phyloP scores from a whole-genome alignment of 805 yeast genomes.

The Zygoascus flipseniorum region DNA sequence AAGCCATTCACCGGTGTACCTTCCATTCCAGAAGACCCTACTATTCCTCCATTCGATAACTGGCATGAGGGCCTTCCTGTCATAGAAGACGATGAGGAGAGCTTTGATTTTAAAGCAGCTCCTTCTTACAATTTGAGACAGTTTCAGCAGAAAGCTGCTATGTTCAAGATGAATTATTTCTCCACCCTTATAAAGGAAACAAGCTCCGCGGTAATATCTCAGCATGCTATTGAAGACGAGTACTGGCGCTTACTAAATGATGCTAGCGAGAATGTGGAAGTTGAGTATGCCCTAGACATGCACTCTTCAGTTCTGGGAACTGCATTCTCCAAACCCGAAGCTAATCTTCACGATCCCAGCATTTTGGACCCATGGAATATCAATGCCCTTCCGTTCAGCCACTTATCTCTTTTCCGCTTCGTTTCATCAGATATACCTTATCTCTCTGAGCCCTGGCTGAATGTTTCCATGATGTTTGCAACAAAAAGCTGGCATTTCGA shows the following conservation, averaged over 20 bases:
- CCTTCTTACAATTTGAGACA: constrained; percentile 49
- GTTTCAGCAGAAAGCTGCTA: constrained; percentile 47
- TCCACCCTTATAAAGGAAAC: not conserved
- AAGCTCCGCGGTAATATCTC: not conserved
- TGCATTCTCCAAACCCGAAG: constrained; percentile 55
- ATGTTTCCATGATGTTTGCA: constrained; percentile 72
- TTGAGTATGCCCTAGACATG: constrained; percentile 80
- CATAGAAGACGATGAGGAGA: constrained; percentile 32
- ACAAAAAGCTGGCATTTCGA: constrained; percentile 91
- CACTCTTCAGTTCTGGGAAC: constrained; percentile 59
- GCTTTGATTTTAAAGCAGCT: constrained; percentile 35
- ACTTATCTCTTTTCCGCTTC: constrained; percentile 60
- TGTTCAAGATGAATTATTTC: constrained; percentile 26
- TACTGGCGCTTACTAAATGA: constrained; percentile 55
- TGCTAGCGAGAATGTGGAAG: constrained; percentile 43
- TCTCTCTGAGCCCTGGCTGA: constrained; percentile 83
- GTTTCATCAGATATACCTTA: constrained; percentile 65
- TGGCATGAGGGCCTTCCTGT: constrained; percentile 37
- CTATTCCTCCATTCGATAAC: constrained; percentile 18
- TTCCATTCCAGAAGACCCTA: constrained; percentile 11
- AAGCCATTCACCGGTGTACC: constrained; percentile 6
- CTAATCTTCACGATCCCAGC: constrained; percentile 7
- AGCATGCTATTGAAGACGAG: constrained; percentile 44
- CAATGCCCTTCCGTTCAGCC: constrained; percentile 59
- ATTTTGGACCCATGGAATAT: constrained; percentile 62